phyloP scores from a whole-genome alignment of 768 basidiomycete genomes.

The Leucosporidium scottii region DNA sequence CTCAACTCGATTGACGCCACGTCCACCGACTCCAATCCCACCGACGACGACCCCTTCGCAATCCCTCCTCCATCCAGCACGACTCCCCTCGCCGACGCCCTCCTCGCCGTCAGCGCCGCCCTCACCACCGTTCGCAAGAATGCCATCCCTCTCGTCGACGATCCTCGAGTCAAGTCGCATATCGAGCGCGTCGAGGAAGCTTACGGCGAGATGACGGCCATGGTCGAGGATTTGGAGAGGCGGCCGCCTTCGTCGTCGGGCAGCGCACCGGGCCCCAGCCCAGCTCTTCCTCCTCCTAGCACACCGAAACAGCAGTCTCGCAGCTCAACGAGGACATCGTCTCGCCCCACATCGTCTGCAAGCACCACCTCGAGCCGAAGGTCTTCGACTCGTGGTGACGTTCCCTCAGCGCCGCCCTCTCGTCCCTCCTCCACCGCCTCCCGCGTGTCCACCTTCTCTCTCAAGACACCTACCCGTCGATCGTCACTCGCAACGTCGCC shows the following conservation, averaged over 20 bases:
- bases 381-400: constrained; percentile 58
- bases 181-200: constrained; percentile 64
- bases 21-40: constrained; percentile 51
- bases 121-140: constrained; percentile 49
- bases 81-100: constrained; percentile 52
- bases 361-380: constrained; percentile 51
- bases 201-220: constrained; percentile 72
- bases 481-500: constrained; percentile 12
- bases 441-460: neutral
- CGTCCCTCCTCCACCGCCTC: constrained; percentile 29
- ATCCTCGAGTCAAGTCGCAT: constrained; percentile 58
- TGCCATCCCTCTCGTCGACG: constrained; percentile 50
- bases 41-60: constrained; percentile 46
- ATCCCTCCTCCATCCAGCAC: constrained; percentile 37
- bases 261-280: constrained; percentile 60
- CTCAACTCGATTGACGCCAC: constrained; percentile 74
- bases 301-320: constrained; percentile 46
- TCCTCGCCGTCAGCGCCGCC: constrained; percentile 55
- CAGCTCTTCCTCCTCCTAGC: neutral
- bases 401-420: constrained; percentile 50
- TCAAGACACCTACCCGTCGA: constrained; percentile 28
- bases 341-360: constrained; percentile 45
- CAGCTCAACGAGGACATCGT: constrained; percentile 44
- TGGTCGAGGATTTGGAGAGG: constrained; percentile 48
- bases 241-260: constrained; percentile 39